phyloP scores from a whole-genome alignment of 2,329 filamentous ascomycete species.

The Neopestalotiopsis sp. region DNA sequence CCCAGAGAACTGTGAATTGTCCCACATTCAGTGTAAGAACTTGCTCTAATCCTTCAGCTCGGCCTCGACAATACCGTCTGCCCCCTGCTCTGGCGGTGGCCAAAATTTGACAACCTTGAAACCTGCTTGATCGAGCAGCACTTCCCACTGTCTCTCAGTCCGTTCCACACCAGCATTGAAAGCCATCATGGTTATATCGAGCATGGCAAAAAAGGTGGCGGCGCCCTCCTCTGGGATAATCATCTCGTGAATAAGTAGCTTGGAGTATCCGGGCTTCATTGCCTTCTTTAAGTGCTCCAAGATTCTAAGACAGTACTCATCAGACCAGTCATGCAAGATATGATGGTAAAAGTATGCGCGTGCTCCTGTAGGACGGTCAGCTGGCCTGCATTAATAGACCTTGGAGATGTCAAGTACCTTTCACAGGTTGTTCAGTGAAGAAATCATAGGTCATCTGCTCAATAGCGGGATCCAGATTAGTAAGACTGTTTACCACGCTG shows the following conservation, averaged over 20 bases:
- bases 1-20: too few relatives aligned
- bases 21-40: too few relatives aligned
- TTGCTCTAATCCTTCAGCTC: constrained; percentile 17
- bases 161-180: constrained; percentile 34
- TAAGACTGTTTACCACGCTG: background rate
- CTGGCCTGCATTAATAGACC: accelerated
- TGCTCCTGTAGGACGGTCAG: background rate
- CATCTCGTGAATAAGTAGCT: constrained; percentile 38
- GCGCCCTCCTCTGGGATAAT: constrained; percentile 33
- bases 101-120: constrained; percentile 29
- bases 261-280: constrained; percentile 40
- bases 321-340: background rate
- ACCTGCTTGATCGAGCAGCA: constrained; percentile 27
- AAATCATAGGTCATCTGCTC: background rate
- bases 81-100: constrained; percentile 27
- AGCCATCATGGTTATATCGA: constrained; percentile 38
- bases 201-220: constrained; percentile 25
- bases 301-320: background rate
- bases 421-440: background rate
- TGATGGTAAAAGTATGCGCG: constrained; percentile 1
- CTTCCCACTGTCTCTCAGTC: constrained; percentile 30
- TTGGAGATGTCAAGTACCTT: background rate
- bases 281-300: constrained; percentile 26
- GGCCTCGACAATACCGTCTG: constrained; percentile 31
- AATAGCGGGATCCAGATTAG: background rate